A percentile compares a stretch with the other conserved stretches of the same genome.
Conservation (phyloP, 371 early-diverging fungal species). For the Mucor indicus region DNA sequence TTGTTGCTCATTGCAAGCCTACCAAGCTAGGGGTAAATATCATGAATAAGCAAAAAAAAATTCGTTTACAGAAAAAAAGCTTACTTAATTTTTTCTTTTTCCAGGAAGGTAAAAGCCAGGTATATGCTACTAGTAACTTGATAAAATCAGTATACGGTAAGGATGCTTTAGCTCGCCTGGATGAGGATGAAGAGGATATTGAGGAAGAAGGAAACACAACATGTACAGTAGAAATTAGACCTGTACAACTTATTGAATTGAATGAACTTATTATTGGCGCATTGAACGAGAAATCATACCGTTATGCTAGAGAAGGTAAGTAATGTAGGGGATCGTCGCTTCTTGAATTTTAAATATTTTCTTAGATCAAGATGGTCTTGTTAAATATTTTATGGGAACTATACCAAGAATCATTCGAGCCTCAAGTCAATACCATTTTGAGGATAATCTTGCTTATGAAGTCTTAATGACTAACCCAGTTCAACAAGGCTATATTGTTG, state of each 20-base stretch:
- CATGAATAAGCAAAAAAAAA: background rate
- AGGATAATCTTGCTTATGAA: conserved; percentile 15
- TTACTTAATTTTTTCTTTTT: background rate
- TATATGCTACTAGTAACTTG: conserved; percentile 24
- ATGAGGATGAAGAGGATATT: conserved; percentile 28
- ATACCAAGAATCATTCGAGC: conserved; percentile 44
- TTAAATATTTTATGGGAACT: conserved; percentile 23
- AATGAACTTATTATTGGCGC: conserved; percentile 68
- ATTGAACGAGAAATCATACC: conserved; percentile 52
- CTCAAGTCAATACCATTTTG: conserved; percentile 30
- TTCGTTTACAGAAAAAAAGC: background rate
- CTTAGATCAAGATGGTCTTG: conserved; percentile 20
- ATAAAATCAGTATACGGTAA: conserved; percentile 34
- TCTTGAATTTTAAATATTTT: too few relatives aligned
- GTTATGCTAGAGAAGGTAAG: conserved; percentile 51
- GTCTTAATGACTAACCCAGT: conserved; percentile 68
- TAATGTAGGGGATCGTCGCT: too few relatives aligned
- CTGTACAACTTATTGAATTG: conserved; percentile 55
- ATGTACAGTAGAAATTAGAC: conserved; percentile 24
- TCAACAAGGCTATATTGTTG: conserved; percentile 58
- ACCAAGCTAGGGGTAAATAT: conserved; percentile 14
- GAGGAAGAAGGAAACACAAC: conserved; percentile 14
- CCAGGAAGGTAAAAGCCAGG: conserved; percentile 2
- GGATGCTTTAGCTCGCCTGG: conserved; percentile 30
- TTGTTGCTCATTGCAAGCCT: conserved; percentile 15